Evolutionary conservation across 495 filamentous ascomycete species (phyloP).

Genomic region (Bacidia gigantensis): DNA sequence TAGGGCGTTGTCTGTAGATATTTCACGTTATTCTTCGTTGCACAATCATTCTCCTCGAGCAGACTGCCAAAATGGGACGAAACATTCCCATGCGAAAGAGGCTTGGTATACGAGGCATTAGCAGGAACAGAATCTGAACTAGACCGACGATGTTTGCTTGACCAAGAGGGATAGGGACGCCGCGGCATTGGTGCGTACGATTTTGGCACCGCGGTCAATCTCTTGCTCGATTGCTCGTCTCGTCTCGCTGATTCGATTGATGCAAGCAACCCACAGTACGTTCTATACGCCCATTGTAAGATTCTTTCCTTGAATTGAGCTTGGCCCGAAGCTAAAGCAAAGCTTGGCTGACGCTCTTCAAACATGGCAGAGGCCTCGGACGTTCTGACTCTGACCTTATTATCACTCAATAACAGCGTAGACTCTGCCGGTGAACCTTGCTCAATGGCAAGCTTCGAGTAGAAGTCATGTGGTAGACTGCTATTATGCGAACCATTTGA

Average conservation of each 20-base stretch:
- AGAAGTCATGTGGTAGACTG: slow-evolving; percentile 1
- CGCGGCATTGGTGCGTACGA: slow-evolving; percentile 8
- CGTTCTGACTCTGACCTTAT: not conserved
- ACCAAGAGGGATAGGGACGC: slow-evolving; percentile 16
- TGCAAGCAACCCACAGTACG: slow-evolving; percentile 75
- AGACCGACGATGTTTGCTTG: slow-evolving; percentile 4
- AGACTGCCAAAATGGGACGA: not conserved
- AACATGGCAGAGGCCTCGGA: not conserved
- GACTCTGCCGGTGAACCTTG: not conserved
- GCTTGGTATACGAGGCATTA: not conserved
- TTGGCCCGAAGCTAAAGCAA: slow-evolving; percentile 13
- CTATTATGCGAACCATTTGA: not conserved
- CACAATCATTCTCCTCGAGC: not conserved
- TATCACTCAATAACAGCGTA: not conserved
- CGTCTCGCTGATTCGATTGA: slow-evolving; percentile 52
- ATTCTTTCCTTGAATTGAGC: slow-evolving; percentile 66
- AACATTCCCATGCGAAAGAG: not conserved
- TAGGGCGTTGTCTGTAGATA: not conserved
- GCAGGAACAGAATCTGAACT: not conserved
- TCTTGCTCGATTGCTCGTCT: slow-evolving; percentile 5
- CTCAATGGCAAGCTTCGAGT: not conserved
- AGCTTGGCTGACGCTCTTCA: not conserved
- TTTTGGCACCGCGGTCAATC: not conserved
- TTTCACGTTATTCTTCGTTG: not conserved
- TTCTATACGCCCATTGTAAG: slow-evolving; percentile 69